Evolutionary conservation across 2,329 filamentous ascomycete species (phyloP).

Genomic region (Fusarium sp.): DNA sequence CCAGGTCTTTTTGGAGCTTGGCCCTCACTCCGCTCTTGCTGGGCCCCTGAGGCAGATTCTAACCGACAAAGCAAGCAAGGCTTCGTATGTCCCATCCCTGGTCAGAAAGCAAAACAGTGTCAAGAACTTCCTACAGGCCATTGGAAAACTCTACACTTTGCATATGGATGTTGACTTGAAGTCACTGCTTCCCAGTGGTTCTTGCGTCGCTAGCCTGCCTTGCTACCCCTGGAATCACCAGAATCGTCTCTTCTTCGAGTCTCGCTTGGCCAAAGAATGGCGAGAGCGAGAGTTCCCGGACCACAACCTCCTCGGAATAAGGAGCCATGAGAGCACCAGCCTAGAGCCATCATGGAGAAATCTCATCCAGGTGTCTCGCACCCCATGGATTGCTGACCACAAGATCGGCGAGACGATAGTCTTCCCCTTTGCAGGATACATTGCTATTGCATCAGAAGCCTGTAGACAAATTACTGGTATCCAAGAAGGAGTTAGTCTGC

Average conservation of each 20-base stretch:
- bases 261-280: neutral
- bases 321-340: neutral
- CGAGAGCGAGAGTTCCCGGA: neutral
- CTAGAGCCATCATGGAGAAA: neutral
- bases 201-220: neutral
- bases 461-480: neutral
- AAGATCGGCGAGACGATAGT: neutral
- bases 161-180: neutral
- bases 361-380: neutral
- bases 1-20: conserved; percentile 38
- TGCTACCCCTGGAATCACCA: neutral
- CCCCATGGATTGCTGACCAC: neutral
- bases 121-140: neutral
- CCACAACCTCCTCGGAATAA: neutral
- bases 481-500: neutral
- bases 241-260: neutral
- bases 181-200: neutral
- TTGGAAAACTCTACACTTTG: neutral
- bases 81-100: neutral
- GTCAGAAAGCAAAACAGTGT: neutral
- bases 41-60: conserved; percentile 31
- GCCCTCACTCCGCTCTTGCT: conserved; percentile 39
- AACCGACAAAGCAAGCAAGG: neutral
- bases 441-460: neutral
- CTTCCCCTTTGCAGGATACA: neutral